These are phyloP conservation scores for Cladosporium halotolerans DNA, from an alignment of 2,329 filamentous ascomycete genomes.

Conservation along the genomic window DNA sequence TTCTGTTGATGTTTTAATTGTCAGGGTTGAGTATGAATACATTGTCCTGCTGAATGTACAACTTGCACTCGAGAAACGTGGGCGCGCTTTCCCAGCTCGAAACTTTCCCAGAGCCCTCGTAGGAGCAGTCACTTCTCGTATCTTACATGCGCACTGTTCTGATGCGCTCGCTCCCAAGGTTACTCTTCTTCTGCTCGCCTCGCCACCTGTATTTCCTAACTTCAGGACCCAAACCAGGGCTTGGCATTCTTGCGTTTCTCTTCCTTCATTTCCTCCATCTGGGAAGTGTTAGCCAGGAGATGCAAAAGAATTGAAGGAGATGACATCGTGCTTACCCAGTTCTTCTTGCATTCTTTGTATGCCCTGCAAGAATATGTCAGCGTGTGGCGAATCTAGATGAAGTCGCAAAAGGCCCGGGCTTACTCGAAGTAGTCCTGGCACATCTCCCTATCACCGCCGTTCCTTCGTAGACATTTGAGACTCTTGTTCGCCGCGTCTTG, in stretches of 20 bases:
- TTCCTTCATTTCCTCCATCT: conserved; percentile 44
- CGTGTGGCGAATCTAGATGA: not conserved
- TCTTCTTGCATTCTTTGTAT: conserved; percentile 90
- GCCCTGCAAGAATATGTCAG: conserved; percentile 50
- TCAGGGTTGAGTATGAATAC: too few relatives aligned
- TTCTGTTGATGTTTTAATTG: too few relatives aligned
- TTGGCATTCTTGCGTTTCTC: conserved; percentile 35
- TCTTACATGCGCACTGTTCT: too few relatives aligned
- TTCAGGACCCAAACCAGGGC: conserved; percentile 24
- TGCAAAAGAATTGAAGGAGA: not conserved
- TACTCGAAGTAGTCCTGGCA: conserved; percentile 95
- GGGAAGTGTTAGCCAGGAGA: conserved; percentile 12
- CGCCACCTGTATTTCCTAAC: too few relatives aligned
- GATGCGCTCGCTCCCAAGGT: too few relatives aligned
- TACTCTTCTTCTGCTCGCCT: too few relatives aligned
- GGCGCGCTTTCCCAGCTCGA: too few relatives aligned
- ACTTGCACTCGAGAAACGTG: too few relatives aligned
- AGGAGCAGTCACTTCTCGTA: too few relatives aligned
- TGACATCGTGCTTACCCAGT: conserved; percentile 61
- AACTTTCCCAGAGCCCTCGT: too few relatives aligned
- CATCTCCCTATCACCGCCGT: conserved; percentile 80
- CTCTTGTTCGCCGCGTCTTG: conserved; percentile 84
- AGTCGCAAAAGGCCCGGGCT: conserved; percentile 28
- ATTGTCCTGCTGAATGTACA: too few relatives aligned
- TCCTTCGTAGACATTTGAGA: conserved; percentile 81